Evolutionary conservation across 345 rosid genomes (phyloP).

Genomic region (Moringa oleifera): DNA sequence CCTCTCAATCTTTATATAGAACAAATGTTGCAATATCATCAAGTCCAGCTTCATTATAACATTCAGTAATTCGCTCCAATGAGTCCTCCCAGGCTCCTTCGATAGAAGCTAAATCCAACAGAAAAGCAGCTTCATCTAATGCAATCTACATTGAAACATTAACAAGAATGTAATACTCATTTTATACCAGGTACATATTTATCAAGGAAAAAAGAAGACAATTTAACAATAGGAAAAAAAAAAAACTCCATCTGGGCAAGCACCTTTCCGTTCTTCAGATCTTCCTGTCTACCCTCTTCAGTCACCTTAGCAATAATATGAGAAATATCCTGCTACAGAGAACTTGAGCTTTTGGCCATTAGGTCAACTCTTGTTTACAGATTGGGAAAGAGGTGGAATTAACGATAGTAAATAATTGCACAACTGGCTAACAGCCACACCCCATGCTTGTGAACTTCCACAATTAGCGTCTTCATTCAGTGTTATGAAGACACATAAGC

Average conservation of each 20-base stretch:
- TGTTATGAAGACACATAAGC: slow-evolving; percentile 21
- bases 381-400: slow-evolving; percentile 7
- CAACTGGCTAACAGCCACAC: slow-evolving; percentile 70
- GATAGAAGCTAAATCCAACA: slow-evolving; percentile 81
- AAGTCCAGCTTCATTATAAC: slow-evolving; percentile 68
- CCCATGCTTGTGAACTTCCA: slow-evolving; percentile 78
- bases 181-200: not conserved
- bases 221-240: not conserved
- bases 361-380: slow-evolving; percentile 3
- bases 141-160: slow-evolving; percentile 32
- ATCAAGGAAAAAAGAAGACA: no score
- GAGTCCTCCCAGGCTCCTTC: slow-evolving; percentile 75
- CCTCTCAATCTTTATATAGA: slow-evolving; percentile 43
- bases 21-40: slow-evolving; percentile 55
- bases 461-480: slow-evolving; percentile 92
- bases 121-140: slow-evolving; percentile 79
- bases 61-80: slow-evolving; percentile 50
- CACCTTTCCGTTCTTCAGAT: slow-evolving; percentile 80
- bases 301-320: slow-evolving; percentile 30
- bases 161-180: not conserved
- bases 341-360: not conserved
- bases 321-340: slow-evolving; percentile 3
- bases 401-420: slow-evolving; percentile 4
- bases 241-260: slow-evolving; percentile 47
- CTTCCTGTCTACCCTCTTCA: slow-evolving; percentile 72